Evolutionary conservation across 176 grass and related monocot genomes (phyloP).

Genomic region (Themeda triandra): DNA sequence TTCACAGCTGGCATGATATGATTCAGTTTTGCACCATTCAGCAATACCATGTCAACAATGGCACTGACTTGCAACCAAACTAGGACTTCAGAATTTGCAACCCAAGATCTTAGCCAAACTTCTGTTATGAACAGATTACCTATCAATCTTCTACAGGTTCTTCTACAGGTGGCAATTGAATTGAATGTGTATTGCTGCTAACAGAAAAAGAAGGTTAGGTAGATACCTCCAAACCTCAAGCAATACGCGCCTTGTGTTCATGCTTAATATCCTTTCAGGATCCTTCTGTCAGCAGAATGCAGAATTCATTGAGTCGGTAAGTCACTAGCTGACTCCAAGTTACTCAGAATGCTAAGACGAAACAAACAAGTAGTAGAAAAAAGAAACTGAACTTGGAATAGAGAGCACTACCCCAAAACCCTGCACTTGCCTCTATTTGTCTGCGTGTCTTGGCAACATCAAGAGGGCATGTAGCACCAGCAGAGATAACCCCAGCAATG

Average conservation of each 20-base stretch:
- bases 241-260: slow-evolving; percentile 74
- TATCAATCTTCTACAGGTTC: background rate
- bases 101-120: background rate
- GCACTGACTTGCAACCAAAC: background rate
- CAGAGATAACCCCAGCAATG: slow-evolving; percentile 73
- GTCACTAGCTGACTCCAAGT: no score
- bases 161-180: background rate
- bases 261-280: slow-evolving; percentile 63
- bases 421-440: slow-evolving; percentile 75
- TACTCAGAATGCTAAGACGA: background rate
- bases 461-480: slow-evolving; percentile 79
- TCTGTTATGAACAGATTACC: background rate
- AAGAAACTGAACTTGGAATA: background rate
- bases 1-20: background rate
- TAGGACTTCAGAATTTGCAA: background rate
- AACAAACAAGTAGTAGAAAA: background rate
- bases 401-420: background rate
- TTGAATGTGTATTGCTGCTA: background rate
- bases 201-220: background rate
- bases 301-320: background rate
- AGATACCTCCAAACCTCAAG: slow-evolving; percentile 85
- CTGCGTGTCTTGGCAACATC: slow-evolving; percentile 93
- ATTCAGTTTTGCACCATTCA: background rate
- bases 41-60: background rate
- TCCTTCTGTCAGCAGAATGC: slow-evolving; percentile 63